Percentiles rank a stretch among this genome's conserved stretches.
These are phyloP conservation scores for Backusella luteola DNA, from an alignment of 192 early-diverging fungal genomes.

Conservation along the genomic window DNA sequence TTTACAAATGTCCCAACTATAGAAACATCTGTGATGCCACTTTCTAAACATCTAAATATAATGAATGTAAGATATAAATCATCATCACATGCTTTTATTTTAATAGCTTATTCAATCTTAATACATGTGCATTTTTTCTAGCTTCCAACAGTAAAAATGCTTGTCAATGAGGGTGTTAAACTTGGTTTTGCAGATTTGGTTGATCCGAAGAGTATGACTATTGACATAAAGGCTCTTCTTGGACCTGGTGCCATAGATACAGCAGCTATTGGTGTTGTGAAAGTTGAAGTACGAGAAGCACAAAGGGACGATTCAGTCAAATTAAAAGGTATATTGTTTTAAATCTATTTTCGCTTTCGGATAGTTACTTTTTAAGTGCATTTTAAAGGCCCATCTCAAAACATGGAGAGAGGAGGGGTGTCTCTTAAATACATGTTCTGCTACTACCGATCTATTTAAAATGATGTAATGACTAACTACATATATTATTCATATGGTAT, in stretches of 20 bases:
- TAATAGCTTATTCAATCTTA: not conserved
- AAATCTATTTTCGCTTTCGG: not conserved
- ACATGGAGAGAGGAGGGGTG: not conserved
- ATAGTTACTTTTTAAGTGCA: not conserved
- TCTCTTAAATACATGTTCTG: not conserved
- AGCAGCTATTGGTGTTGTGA: slow-evolving; percentile 30
- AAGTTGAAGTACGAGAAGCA: slow-evolving; percentile 25
- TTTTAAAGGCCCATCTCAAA: not conserved
- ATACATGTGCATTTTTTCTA: not conserved
- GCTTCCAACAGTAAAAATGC: slow-evolving; percentile 22
- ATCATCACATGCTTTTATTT: not conserved
- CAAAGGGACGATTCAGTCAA: not conserved
- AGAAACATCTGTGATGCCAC: slow-evolving; percentile 34
- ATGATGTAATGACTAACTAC: not conserved
- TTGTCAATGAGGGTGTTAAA: slow-evolving; percentile 32
- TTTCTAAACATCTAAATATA: slow-evolving; percentile 30
- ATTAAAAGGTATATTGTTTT: slow-evolving; percentile 11
- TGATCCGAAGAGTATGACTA: slow-evolving; percentile 33
- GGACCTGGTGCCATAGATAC: slow-evolving; percentile 18
- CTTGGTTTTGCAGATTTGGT: slow-evolving; percentile 29
- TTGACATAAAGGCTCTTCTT: slow-evolving; percentile 25
- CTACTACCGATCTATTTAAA: not conserved
- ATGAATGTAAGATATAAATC: slow-evolving; percentile 16
- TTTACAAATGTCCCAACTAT: slow-evolving; percentile 28
- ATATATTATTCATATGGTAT: not conserved